Percentiles rank a stretch among this genome's conserved stretches.
Evolutionary conservation across 1,284 basidiomycete genomes (phyloP).

Genomic region (Lignosus rhinocerotis): DNA sequence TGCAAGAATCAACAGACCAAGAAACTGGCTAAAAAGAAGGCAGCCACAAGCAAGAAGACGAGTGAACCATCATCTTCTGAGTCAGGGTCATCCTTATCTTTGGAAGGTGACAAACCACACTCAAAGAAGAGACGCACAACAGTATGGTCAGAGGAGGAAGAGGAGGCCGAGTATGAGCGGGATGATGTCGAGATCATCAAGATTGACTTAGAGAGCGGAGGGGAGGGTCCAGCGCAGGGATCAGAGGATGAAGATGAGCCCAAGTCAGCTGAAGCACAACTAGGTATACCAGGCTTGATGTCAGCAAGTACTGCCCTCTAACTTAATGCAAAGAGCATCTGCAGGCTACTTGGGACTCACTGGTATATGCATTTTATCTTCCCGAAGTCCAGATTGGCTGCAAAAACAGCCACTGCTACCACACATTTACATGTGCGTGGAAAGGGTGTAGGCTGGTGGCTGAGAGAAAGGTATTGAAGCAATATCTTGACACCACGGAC

Average conservation of each 20-base stretch:
- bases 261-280: not conserved
- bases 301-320: too few relatives aligned
- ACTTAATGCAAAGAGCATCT: not conserved
- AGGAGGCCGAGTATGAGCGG: not conserved
- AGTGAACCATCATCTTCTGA: not conserved
- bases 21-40: not conserved
- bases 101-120: not conserved
- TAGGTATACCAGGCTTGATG: not conserved
- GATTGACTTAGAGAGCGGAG: not conserved
- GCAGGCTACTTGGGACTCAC: not conserved
- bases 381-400: not conserved
- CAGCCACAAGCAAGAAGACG: not conserved
- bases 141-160: not conserved
- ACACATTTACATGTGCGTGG: not conserved
- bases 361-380: not conserved
- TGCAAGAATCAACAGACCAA: not conserved
- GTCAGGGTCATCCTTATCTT: not conserved
- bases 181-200: not conserved
- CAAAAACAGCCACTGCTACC: not conserved
- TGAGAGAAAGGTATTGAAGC: not conserved
- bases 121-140: not conserved
- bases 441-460: not conserved
- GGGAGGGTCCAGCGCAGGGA: too few relatives aligned
- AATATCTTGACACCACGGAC: not conserved
- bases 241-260: too few relatives aligned